Percentiles rank a stretch among this genome's conserved stretches.
phyloP scores from a whole-genome alignment of 2,329 filamentous ascomycete genomes.

The Fusarium duplospermum region DNA sequence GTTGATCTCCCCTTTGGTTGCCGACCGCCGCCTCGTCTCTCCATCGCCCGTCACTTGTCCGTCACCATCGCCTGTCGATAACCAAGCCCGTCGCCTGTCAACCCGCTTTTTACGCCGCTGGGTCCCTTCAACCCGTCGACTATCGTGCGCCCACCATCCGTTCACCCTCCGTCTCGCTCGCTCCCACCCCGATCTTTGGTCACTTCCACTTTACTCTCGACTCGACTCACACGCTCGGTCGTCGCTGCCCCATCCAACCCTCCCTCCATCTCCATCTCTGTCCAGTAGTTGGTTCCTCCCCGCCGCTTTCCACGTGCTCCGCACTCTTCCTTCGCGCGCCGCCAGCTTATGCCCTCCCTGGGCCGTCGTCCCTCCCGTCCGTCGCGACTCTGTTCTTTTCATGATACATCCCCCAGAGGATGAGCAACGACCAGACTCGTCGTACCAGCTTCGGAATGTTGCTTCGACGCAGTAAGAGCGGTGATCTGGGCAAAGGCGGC shows the following conservation, averaged over 20 bases:
- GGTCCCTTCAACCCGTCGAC: constrained; percentile 16
- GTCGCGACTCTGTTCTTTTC: constrained; percentile 40
- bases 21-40: neutral
- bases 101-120: constrained; percentile 19
- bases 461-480: constrained; percentile 75
- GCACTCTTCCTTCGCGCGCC: constrained; percentile 32
- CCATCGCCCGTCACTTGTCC: neutral
- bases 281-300: constrained; percentile 19
- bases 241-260: constrained; percentile 25
- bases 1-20: neutral
- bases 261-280: neutral
- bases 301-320: constrained; percentile 39
- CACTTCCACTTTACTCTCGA: constrained; percentile 33
- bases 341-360: constrained; percentile 32
- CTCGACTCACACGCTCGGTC: constrained; percentile 25
- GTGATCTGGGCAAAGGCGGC: constrained; percentile 69
- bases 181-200: constrained; percentile 20
- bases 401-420: constrained; percentile 44
- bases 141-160: constrained; percentile 19
- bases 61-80: constrained; percentile 11
- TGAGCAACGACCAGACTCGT: constrained; percentile 47
- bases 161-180: constrained; percentile 21
- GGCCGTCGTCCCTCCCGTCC: constrained; percentile 23
- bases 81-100: constrained; percentile 13
- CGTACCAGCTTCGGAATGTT: constrained; percentile 67